Evolutionary conservation across 495 filamentous ascomycete genomes (phyloP), one percentile per base, ranked within the genome.

Genomic region (Tuber microsphaerosporum): DNA sequence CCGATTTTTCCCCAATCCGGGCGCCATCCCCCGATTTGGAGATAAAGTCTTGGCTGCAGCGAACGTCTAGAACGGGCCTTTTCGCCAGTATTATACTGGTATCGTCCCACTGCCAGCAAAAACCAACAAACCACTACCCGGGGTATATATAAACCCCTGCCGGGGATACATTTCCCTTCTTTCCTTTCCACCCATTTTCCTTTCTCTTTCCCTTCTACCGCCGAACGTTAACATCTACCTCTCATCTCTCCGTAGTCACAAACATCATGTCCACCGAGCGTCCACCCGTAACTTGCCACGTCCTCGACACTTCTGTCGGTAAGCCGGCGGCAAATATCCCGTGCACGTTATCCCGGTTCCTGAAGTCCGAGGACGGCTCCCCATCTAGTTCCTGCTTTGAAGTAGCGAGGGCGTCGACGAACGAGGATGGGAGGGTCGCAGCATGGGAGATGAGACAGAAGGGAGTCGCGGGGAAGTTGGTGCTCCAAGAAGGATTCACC

Each of bases 351-450:
- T 76, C 76, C 6, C 88, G 90, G 80, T 86, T 92, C 76, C 83
- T 87, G 68, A 86, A 85, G 16, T 73, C 84, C 6, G 81, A 77
- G 22, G 45, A 77, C 51, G 74, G 71, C 68, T 78, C 81, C 73
- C 85, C 76, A 71, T 76, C 61, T 74, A 80, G 73, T 69, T 75
- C 78, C 69, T 77, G 84, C 43, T 75, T 82, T 39, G 81, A 85
- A 41, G 85, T 85, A 72, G 92, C 90, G 85, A 88, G 86, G 65
- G 91, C 89, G 41, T 86, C 84, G 12, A 98, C 95, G 74, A 91
- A 97, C 85, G 85, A 88, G 77, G 95, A 99, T 85, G 95, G 95
- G 75, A 90, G 95, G 72, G 90, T 99, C 79, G 89, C 89, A 37
- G 86, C 86, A 68, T 99, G 95, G 95, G 69, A 80, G 75, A 70